Percentiles rank a stretch among this genome's conserved stretches.
These are phyloP conservation scores for Sclerotinia sclerotiorum DNA, from an alignment of 2,329 filamentous ascomycete species.

Conservation along the genomic window DNA sequence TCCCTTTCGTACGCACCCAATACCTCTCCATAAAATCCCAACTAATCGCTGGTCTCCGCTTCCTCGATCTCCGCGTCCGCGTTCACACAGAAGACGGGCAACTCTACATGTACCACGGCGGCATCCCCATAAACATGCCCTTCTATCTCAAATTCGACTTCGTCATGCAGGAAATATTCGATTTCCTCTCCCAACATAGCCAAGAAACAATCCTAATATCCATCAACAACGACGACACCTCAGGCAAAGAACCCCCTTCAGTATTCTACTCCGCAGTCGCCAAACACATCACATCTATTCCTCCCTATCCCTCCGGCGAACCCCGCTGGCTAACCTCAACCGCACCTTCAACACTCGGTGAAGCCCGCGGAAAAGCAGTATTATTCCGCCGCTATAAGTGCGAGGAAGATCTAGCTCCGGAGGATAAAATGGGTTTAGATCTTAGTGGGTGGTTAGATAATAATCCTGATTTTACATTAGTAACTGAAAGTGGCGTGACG, in stretches of 20 bases:
- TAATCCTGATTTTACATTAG: constrained; percentile 56
- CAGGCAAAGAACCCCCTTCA: constrained; percentile 57
- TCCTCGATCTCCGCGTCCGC: constrained; percentile 68
- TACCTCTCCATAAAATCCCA: constrained; percentile 61
- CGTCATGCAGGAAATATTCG: constrained; percentile 57
- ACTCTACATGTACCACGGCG: constrained; percentile 68
- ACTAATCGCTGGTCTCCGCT: constrained; percentile 69
- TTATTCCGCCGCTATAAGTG: constrained; percentile 64
- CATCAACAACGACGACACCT: constrained; percentile 64
- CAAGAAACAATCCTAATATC: constrained; percentile 67
- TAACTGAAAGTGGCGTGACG: constrained; percentile 42
- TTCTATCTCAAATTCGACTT: constrained; percentile 60
- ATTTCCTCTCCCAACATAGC: constrained; percentile 59
- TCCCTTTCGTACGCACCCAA: constrained; percentile 72
- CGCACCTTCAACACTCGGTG: constrained; percentile 59
- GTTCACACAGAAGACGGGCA: constrained; percentile 53
- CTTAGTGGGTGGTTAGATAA: constrained; percentile 62
- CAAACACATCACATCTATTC: constrained; percentile 52
- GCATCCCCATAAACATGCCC: constrained; percentile 67
- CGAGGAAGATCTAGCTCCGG: constrained; percentile 42
- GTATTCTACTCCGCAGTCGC: constrained; percentile 47
- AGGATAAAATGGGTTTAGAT: constrained; percentile 42
- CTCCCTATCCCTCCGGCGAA: constrained; percentile 39
- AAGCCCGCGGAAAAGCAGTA: constrained; percentile 65
- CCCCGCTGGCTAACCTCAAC: constrained; percentile 61